These are phyloP conservation scores for Pistacia vera DNA, from an alignment of 345 rosid species.

Conservation along the genomic window DNA sequence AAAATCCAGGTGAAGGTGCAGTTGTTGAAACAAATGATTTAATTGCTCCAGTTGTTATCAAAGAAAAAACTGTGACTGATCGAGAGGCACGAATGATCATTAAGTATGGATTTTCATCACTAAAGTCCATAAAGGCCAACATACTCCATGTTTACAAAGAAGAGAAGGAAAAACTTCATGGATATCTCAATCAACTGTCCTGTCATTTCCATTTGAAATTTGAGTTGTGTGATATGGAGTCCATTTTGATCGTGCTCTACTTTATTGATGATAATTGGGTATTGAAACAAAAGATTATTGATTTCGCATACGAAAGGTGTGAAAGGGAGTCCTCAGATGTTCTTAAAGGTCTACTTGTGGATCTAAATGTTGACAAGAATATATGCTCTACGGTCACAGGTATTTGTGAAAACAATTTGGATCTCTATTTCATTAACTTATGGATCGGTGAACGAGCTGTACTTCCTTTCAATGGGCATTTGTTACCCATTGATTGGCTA, in stretches of 20 bases:
- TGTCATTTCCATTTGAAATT: too few species aligned
- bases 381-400: too few species aligned
- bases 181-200: not conserved
- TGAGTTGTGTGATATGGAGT: not conserved
- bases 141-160: slow-evolving; percentile 3
- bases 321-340: too few species aligned
- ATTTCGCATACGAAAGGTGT: too few species aligned
- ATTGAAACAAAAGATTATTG: not conserved
- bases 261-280: slow-evolving; percentile 11
- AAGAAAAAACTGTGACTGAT: not conserved
- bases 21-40: not conserved
- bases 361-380: too few species aligned
- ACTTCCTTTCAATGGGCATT: too few species aligned
- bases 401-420: too few species aligned
- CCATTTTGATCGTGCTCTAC: not conserved
- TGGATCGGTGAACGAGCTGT: too few species aligned
- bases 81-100: not conserved
- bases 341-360: too few species aligned
- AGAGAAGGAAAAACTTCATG: not conserved
- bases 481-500: too few species aligned
- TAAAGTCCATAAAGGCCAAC: not conserved
- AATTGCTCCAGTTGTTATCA: too few species aligned
- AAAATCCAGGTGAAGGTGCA: not conserved
- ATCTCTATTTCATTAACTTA: too few species aligned
- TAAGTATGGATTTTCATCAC: not conserved